Conservation (phyloP, 768 basidiomycete species). For the Baorangia bicolor region DNA sequence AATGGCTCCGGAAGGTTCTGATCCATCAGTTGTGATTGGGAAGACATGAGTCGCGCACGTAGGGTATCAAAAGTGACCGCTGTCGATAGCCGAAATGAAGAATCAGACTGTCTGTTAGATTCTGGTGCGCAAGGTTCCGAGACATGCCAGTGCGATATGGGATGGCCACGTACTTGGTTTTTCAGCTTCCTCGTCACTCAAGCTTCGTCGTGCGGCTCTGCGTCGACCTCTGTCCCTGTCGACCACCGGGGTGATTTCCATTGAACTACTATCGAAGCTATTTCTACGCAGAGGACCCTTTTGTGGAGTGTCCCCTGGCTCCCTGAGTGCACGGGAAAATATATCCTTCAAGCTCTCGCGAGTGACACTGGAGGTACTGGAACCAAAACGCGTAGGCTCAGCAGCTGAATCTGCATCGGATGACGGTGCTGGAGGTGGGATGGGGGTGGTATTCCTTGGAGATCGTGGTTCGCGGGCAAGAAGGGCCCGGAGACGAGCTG, state of each 20-base stretch:
- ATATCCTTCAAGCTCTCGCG: slow-evolving; percentile 62
- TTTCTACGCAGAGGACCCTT: slow-evolving; percentile 52
- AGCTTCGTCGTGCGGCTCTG: slow-evolving; percentile 55
- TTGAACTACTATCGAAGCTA: slow-evolving; percentile 60
- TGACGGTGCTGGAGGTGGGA: slow-evolving; percentile 20
- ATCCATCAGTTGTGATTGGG: slow-evolving; percentile 38
- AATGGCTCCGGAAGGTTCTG: slow-evolving; percentile 32
- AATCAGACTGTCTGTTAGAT: slow-evolving; percentile 27
- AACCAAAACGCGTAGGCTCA: slow-evolving; percentile 19
- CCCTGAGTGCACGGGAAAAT: slow-evolving; percentile 64
- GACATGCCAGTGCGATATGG: slow-evolving; percentile 8
- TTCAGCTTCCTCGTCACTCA: slow-evolving; percentile 70
- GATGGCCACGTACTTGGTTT: slow-evolving; percentile 45
- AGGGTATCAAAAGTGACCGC: slow-evolving; percentile 48
- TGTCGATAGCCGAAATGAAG: slow-evolving; percentile 43
- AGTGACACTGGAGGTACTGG: slow-evolving; percentile 44
- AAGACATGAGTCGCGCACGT: slow-evolving; percentile 43
- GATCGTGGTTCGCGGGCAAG: slow-evolving; percentile 50
- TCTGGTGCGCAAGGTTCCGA: slow-evolving; percentile 16
- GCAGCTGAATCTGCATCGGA: slow-evolving; percentile 29
- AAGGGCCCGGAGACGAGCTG: slow-evolving; percentile 62
- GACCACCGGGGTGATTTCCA: slow-evolving; percentile 51
- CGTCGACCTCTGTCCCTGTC: slow-evolving; percentile 40
- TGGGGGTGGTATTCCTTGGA: slow-evolving; percentile 30
- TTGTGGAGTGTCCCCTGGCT: slow-evolving; percentile 63